phyloP scores from a whole-genome alignment of 306 rosid species.

The Abrus precatorius region DNA sequence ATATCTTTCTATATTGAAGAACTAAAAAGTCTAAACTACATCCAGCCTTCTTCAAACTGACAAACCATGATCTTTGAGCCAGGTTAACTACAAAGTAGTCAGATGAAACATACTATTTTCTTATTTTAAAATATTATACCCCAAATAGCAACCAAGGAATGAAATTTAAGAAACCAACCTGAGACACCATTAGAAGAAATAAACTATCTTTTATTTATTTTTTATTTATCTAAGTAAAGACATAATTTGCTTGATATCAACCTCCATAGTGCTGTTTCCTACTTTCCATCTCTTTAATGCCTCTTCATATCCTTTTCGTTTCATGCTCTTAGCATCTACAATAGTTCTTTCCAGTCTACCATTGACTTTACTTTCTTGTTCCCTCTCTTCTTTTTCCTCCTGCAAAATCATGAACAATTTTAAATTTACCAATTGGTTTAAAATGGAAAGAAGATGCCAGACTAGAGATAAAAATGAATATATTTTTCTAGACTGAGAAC shows the following conservation, averaged over 20 bases:
- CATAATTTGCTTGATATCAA: conserved; percentile 59
- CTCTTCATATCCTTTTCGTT: conserved; percentile 56
- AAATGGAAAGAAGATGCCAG: conserved; percentile 22
- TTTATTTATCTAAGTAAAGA: conserved; percentile 9
- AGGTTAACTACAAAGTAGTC: neutral
- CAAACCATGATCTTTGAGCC: conserved; percentile 5
- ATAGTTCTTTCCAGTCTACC: conserved; percentile 49
- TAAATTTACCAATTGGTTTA: conserved; percentile 31
- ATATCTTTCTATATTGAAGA: conserved; percentile 26
- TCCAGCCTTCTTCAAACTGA: conserved; percentile 19
- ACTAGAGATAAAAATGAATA: conserved; percentile 36
- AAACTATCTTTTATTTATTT: neutral
- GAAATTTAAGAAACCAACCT: conserved; percentile 13
- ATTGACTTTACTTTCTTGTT: conserved; percentile 42
- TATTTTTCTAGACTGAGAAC: conserved; percentile 9
- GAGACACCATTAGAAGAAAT: conserved; percentile 16
- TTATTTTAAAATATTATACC: neutral
- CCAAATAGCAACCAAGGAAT: conserved; percentile 20
- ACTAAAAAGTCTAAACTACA: neutral
- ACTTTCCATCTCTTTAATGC: conserved; percentile 54
- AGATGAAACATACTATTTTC: neutral
- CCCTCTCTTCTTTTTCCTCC: conserved; percentile 52
- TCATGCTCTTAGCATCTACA: conserved; percentile 47
- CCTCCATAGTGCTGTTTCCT: conserved; percentile 57
- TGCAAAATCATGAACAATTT: conserved; percentile 44